Evolutionary conservation across 2,329 filamentous ascomycete genomes (phyloP).

Genomic region (Fusarium decemcellulare): DNA sequence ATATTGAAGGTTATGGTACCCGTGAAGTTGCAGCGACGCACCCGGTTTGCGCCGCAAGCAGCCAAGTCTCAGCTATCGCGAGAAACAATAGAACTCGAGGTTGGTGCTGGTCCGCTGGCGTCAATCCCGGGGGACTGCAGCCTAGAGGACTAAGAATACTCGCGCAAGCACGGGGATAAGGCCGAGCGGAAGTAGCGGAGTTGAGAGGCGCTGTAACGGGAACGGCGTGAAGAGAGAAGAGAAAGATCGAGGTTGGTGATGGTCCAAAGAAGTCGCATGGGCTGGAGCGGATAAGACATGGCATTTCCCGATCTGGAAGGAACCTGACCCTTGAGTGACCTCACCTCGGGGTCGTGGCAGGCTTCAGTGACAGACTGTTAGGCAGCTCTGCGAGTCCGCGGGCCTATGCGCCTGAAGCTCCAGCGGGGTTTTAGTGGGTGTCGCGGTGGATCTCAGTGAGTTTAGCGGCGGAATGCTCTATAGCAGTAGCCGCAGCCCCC

Average conservation of each 20-base stretch:
- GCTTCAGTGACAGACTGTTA: slow-evolving; percentile 13
- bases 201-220: background rate
- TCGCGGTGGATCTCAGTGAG: slow-evolving; percentile 15
- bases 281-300: slow-evolving; percentile 34
- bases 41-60: slow-evolving; percentile 41
- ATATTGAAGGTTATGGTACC: slow-evolving; percentile 8
- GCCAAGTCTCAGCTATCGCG: slow-evolving; percentile 30
- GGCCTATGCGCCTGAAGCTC: slow-evolving; percentile 30
- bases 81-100: slow-evolving; percentile 27
- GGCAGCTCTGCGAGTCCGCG: slow-evolving; percentile 28
- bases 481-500: slow-evolving; percentile 21
- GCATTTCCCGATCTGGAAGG: slow-evolving; percentile 40
- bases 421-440: slow-evolving; percentile 30
- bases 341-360: slow-evolving; percentile 10
- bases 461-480: slow-evolving; percentile 32
- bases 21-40: slow-evolving; percentile 27
- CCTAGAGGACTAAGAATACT: slow-evolving; percentile 11
- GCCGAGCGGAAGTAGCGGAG: background rate
- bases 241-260: slow-evolving; percentile 14
- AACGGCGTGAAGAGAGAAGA: slow-evolving; percentile 9
- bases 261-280: slow-evolving; percentile 28
- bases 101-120: slow-evolving; percentile 19
- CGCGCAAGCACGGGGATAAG: slow-evolving; percentile 8
- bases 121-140: slow-evolving; percentile 16
- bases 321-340: slow-evolving; percentile 37